Conservation (phyloP, 768 basidiomycete species). For the Fibroporia radiculosa region DNA sequence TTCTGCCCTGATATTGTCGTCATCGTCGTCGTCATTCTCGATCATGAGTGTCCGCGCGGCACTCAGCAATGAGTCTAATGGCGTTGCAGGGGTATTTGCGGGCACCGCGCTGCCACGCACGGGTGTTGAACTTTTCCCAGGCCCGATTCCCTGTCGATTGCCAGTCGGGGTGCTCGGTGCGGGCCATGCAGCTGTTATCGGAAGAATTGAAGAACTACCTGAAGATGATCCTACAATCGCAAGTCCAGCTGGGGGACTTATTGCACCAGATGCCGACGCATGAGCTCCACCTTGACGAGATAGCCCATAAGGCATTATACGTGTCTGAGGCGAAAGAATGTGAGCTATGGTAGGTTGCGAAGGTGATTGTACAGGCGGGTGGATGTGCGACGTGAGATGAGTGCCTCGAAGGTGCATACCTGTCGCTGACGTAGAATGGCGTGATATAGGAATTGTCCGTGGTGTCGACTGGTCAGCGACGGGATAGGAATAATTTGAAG, state of each 20-base stretch:
- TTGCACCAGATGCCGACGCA: too few species aligned
- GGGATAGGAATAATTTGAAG: neutral
- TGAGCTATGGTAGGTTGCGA: neutral
- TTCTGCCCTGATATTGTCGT: constrained; percentile 1
- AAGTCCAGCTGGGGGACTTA: too few species aligned
- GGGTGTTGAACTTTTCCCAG: constrained; percentile 18
- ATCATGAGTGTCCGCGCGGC: constrained; percentile 53
- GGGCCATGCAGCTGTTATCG: constrained; percentile 1
- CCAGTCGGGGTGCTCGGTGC: constrained; percentile 1
- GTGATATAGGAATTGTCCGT: neutral
- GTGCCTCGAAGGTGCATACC: neutral
- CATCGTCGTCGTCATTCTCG: constrained; percentile 24
- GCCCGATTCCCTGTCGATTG: constrained; percentile 7
- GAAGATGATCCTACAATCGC: neutral
- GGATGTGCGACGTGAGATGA: constrained; percentile 14
- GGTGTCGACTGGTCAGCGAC: neutral
- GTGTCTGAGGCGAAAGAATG: neutral
- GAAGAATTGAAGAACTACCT: neutral
- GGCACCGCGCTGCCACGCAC: constrained; percentile 14
- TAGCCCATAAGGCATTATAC: neutral
- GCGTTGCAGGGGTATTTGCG: constrained; percentile 28
- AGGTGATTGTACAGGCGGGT: constrained; percentile 9
- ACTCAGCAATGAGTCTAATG: constrained; percentile 52
- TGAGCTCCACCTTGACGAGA: constrained; percentile 7
- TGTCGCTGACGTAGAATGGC: too few species aligned